Conservation (phyloP, 495 filamentous ascomycete genomes). For the Aspergillus kassunensis region DNA sequence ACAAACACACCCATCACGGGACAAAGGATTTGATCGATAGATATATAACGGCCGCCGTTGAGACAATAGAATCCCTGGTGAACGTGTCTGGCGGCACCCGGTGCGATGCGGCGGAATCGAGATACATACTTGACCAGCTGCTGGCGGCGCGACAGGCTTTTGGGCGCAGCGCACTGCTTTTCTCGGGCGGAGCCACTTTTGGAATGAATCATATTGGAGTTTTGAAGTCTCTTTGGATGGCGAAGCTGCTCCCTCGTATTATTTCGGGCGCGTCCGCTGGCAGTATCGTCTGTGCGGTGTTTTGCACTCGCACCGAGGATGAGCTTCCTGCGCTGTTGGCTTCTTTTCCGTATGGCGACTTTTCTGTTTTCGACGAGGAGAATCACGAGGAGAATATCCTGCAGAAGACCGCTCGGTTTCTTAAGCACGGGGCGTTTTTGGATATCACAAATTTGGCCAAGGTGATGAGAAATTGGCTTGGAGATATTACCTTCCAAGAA, state of each 20-base stretch:
- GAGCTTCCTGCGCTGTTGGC: slow-evolving; percentile 72
- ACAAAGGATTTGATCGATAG: slow-evolving; percentile 83
- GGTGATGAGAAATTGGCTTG: slow-evolving; percentile 75
- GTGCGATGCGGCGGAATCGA: slow-evolving; percentile 53
- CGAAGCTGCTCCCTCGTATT: slow-evolving; percentile 76
- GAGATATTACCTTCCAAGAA: slow-evolving; percentile 91
- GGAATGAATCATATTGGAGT: slow-evolving; percentile 97
- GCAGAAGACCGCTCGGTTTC: slow-evolving; percentile 65
- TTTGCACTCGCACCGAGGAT: slow-evolving; percentile 80
- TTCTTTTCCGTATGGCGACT: slow-evolving; percentile 73
- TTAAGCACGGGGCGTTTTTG: slow-evolving; percentile 77
- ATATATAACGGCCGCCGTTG: slow-evolving; percentile 75
- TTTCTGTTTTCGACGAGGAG: slow-evolving; percentile 77
- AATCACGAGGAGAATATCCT: slow-evolving; percentile 64
- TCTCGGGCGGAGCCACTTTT: slow-evolving; percentile 90
- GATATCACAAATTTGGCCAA: slow-evolving; percentile 75
- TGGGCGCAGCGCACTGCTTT: slow-evolving; percentile 77
- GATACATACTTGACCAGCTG: slow-evolving; percentile 69
- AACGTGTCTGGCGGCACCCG: slow-evolving; percentile 56
- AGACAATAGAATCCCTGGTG: slow-evolving; percentile 67
- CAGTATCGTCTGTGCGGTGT: slow-evolving; percentile 84
- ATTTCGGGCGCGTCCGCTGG: slow-evolving; percentile 92
- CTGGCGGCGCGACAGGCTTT: slow-evolving; percentile 79
- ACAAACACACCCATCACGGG: slow-evolving; percentile 78
- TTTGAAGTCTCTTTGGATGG: slow-evolving; percentile 77